phyloP scores from a whole-genome alignment of 257 asterid species.

The Linderniella brevidens region DNA sequence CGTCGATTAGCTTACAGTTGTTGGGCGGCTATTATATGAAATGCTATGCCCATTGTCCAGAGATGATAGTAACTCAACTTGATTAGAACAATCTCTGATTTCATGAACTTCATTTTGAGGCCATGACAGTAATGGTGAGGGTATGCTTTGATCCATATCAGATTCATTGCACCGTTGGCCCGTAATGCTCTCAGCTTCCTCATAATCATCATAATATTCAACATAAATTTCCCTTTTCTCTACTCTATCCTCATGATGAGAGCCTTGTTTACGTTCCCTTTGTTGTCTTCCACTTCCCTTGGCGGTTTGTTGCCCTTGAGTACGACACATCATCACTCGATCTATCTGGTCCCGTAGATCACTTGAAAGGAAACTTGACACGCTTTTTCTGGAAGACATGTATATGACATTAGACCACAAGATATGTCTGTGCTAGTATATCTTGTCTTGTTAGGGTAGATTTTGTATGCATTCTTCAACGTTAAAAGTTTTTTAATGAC shows the following conservation, averaged over 20 bases:
- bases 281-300: conserved; percentile 8
- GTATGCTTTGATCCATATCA: conserved; percentile 20
- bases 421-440: too few relatives aligned
- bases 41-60: conserved; percentile 18
- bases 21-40: conserved; percentile 21
- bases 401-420: too few relatives aligned
- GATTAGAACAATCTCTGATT: conserved; percentile 22
- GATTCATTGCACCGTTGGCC: conserved; percentile 13
- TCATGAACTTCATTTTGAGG: conserved; percentile 20
- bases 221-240: conserved; percentile 7
- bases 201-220: conserved; percentile 20
- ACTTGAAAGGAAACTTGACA: conserved; percentile 67
- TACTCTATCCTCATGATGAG: conserved; percentile 13
- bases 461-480: too few relatives aligned
- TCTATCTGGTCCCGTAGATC: conserved; percentile 52
- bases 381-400: conserved; percentile 46
- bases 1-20: conserved; percentile 32
- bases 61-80: conserved; percentile 25
- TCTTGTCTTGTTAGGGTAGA: too few relatives aligned
- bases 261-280: conserved; percentile 6
- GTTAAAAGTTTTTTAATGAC: too few relatives aligned
- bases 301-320: conserved; percentile 17
- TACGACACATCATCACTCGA: conserved; percentile 38
- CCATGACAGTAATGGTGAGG: conserved; percentile 15
- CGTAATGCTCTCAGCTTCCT: background rate